Base-by-base conservation (phyloP, 2,329 filamentous ascomycete genomes). In the Aspergillus sp. region DNA sequence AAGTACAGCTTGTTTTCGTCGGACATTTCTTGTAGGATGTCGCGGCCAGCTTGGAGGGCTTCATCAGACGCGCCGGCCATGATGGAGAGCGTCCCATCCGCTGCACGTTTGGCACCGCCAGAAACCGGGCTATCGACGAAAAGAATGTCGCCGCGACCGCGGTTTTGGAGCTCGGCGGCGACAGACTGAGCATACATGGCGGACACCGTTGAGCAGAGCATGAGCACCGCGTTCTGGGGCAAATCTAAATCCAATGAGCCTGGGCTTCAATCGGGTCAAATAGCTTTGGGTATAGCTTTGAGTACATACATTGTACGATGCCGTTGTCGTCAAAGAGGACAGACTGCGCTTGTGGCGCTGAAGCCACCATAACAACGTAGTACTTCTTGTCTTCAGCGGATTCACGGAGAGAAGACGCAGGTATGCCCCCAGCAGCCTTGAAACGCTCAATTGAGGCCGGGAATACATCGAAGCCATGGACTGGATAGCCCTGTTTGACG, bases 291-390 rank as follows among this genome's bases (percentile, higher is more conserved):
- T 12, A 45, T 24, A 13, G 12, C 34, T 47, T 51, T 17, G 4
- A 37, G 22, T 12, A 54, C 60, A 46, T 62, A 71, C 69, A 61
- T 46, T 69, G 63, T 8, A 67, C 67, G 58, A 79, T 87, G 3
- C 85, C 81, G 46, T 79, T 75, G 2, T 81, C 77, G 1, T 84
- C 83, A 61, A 91, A 85, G 2, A 92, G 75, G 1, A 89, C 86
- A 0, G 79, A 75, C 60, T 89, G 83, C 9, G 85, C 88, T 70
- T 91, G 89, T 41, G 83, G 80, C 2, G 87, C 85, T 0, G 88
- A 90, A 7, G 89, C 89, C 1, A 92, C 89, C 89, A 92, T 91
- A 71, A 86, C 86, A 30, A 91, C 81, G 66, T 88, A 86, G 70
- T 84, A 86, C 22, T 79, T 66, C 63, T 84, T 86, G 37, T 78